Conservation (phyloP, 2,329 filamentous ascomycete species). For the Apiospora saccharicola region DNA sequence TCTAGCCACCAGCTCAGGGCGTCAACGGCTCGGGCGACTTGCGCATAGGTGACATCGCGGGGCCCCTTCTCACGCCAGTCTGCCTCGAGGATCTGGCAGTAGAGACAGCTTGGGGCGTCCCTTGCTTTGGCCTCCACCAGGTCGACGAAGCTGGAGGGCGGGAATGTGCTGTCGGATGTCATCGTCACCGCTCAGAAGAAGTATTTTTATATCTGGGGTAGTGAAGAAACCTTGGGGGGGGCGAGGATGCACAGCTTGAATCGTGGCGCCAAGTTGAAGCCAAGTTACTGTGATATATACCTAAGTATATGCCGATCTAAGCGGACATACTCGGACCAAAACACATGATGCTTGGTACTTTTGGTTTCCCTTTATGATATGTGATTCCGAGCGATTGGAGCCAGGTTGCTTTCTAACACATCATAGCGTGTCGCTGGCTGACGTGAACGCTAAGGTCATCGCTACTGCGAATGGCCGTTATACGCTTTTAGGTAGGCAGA, state of each 20-base stretch:
- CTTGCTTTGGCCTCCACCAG: slow-evolving; percentile 8
- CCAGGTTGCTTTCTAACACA: not conserved
- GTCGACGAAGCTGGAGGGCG: slow-evolving; percentile 17
- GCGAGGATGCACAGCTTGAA: not conserved
- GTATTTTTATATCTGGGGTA: too few species aligned
- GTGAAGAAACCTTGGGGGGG: too few species aligned
- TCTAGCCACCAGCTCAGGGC: slow-evolving; percentile 24
- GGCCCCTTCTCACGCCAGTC: slow-evolving; percentile 22
- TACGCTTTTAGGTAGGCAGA: not conserved
- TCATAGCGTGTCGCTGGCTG: not conserved
- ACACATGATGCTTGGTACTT: not conserved
- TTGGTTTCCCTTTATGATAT: not conserved
- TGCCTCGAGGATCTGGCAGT: slow-evolving; percentile 23
- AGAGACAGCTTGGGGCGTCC: slow-evolving; percentile 19
- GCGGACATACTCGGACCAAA: not conserved
- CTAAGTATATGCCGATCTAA: not conserved
- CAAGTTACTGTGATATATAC: not conserved
- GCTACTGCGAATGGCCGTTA: not conserved
- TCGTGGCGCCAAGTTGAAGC: too few species aligned
- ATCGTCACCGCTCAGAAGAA: not conserved
- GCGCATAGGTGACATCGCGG: slow-evolving; percentile 22
- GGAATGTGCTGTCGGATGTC: slow-evolving; percentile 19
- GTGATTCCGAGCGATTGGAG: not conserved
- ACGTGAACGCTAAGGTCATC: not conserved
- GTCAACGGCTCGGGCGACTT: slow-evolving; percentile 24